Evolutionary conservation across 768 basidiomycete genomes (phyloP).

Genomic region (Gyrodon lividus): DNA sequence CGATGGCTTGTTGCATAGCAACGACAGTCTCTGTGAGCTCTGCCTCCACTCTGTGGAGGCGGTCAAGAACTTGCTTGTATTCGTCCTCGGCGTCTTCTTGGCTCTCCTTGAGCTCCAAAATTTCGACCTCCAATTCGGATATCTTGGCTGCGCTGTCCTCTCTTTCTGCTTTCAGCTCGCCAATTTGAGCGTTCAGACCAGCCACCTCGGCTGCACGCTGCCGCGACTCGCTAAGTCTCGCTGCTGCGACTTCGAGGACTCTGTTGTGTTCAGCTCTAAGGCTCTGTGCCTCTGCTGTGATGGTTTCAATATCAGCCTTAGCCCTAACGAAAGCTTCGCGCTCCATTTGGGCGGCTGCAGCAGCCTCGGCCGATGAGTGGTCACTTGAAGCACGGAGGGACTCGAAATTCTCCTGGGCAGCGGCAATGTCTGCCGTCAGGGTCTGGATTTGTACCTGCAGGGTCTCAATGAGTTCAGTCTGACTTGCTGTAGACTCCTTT

Average conservation of each 20-base stretch:
- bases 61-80: conserved; percentile 43
- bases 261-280: conserved; percentile 50
- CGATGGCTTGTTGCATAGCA: conserved; percentile 47
- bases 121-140: conserved; percentile 80
- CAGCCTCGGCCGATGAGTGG: conserved; percentile 40
- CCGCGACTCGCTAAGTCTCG: conserved; percentile 48
- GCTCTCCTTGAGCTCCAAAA: conserved; percentile 72
- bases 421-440: conserved; percentile 49
- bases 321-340: conserved; percentile 64
- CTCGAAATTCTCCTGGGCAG: conserved; percentile 54
- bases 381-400: conserved; percentile 47
- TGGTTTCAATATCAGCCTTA: conserved; percentile 57
- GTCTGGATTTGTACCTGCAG: conserved; percentile 51
- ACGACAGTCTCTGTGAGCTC: conserved; percentile 50
- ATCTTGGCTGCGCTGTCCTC: conserved; percentile 70
- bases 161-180: conserved; percentile 57
- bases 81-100: conserved; percentile 66
- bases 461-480: conserved; percentile 44
- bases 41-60: conserved; percentile 51
- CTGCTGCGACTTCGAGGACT: conserved; percentile 47
- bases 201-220: conserved; percentile 42
- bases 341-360: conserved; percentile 56
- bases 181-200: conserved; percentile 48
- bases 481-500: conserved; percentile 39
- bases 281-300: conserved; percentile 49